Conservation (phyloP, 176 grass and related monocot genomes). For the Phyllostachys edulis region DNA sequence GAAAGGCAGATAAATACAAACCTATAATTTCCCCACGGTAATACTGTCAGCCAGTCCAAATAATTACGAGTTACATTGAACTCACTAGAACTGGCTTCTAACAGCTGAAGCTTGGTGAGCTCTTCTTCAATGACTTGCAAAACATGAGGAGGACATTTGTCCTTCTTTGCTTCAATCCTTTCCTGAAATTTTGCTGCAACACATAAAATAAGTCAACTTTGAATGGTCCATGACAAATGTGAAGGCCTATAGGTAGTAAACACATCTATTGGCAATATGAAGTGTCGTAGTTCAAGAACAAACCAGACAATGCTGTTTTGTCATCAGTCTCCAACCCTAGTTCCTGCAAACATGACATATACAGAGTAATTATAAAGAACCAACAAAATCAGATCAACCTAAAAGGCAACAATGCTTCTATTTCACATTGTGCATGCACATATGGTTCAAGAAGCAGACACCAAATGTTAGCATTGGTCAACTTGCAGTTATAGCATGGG, state of each 20-base stretch:
- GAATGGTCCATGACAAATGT: not conserved
- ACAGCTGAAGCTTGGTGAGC: constrained; percentile 81
- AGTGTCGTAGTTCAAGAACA: constrained; percentile 46
- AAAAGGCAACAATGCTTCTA: not conserved
- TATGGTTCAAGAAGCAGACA: constrained; percentile 16
- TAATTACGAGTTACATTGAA: constrained; percentile 98
- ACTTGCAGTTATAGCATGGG: not conserved
- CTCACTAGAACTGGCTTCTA: constrained; percentile 96
- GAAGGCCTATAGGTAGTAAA: not conserved
- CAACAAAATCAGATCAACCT: not conserved
- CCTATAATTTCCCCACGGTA: constrained; percentile 99
- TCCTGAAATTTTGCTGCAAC: constrained; percentile 87
- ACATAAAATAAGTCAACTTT: constrained; percentile 27
- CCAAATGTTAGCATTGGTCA: not conserved
- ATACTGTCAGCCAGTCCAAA: constrained; percentile 94
- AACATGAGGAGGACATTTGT: constrained; percentile 86
- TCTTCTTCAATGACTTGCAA: constrained; percentile 99
- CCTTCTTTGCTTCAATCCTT: constrained; percentile 90
- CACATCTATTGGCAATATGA: constrained; percentile 20
- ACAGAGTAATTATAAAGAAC: constrained; percentile 17
- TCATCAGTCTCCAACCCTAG: constrained; percentile 98
- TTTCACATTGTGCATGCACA: constrained; percentile 22
- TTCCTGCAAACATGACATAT: constrained; percentile 60
- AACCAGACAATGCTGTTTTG: constrained; percentile 97
- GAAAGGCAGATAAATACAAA: constrained; percentile 42